phyloP scores from a whole-genome alignment of 176 grass and related monocot species.

The Musa troglodytarum region DNA sequence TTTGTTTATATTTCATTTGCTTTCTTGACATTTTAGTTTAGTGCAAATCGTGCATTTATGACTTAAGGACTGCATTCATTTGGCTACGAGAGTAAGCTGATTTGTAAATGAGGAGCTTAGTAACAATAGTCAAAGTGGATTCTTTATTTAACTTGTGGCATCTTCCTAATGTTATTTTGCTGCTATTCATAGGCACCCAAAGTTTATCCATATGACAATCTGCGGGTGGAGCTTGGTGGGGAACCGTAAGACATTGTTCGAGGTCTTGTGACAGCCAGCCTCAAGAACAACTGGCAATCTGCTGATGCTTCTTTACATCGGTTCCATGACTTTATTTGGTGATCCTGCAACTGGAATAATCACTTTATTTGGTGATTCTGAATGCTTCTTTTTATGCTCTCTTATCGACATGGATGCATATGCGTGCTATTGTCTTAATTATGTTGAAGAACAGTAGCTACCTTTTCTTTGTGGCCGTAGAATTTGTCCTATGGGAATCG shows the following conservation, averaged over 20 bases:
- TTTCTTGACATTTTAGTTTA: too few species aligned
- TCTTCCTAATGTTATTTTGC: not conserved
- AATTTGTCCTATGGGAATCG: not conserved
- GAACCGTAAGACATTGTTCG: constrained; percentile 25
- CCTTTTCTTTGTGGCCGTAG: not conserved
- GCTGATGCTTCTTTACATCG: not conserved
- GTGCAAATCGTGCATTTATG: too few species aligned
- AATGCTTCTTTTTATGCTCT: not conserved
- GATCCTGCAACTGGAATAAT: not conserved
- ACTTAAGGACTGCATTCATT: too few species aligned
- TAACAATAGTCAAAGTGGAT: too few species aligned
- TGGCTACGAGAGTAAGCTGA: too few species aligned
- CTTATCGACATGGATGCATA: not conserved
- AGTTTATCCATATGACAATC: constrained; percentile 86
- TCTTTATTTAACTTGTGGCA: not conserved
- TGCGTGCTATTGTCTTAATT: not conserved
- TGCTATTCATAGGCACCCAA: constrained; percentile 67
- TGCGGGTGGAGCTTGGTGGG: constrained; percentile 71
- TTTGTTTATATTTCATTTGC: too few species aligned
- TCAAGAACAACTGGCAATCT: not conserved
- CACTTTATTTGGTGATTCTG: not conserved
- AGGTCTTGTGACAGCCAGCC: not conserved
- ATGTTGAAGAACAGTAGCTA: not conserved
- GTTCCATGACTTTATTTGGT: not conserved
- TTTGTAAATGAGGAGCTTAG: too few species aligned